These are phyloP conservation scores for Oryza meridionalis DNA, from an alignment of 176 grass and related monocot genomes.

Conservation along the genomic window DNA sequence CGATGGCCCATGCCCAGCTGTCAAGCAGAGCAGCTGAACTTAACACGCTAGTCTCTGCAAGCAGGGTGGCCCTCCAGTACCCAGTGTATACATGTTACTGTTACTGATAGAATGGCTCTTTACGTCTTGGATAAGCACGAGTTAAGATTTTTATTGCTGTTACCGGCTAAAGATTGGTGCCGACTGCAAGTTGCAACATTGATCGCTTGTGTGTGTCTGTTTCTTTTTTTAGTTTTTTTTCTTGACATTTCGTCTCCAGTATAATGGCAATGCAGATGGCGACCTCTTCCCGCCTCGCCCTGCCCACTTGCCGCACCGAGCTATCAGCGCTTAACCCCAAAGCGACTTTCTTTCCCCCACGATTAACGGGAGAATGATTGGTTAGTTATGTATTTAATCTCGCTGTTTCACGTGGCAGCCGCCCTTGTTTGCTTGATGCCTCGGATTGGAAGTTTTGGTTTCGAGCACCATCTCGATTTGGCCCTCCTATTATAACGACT, in stretches of 20 bases:
- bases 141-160: conserved; percentile 6
- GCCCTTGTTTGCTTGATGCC: not conserved
- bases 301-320: conserved; percentile 46
- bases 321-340: not conserved
- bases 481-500: not conserved
- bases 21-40: conserved; percentile 40
- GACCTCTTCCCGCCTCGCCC: conserved; percentile 13
- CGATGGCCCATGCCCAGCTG: conserved; percentile 36
- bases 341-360: not conserved
- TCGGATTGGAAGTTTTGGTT: not conserved
- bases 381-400: conserved; percentile 4
- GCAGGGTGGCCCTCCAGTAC: not conserved
- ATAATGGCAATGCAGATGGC: conserved; percentile 26
- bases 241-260: not conserved
- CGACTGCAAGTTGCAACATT: not conserved
- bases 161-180: conserved; percentile 32
- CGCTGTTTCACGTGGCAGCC: not conserved
- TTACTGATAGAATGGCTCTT: not conserved
- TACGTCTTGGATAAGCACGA: conserved; percentile 46
- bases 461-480: not conserved
- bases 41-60: not conserved
- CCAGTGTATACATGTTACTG: not conserved
- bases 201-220: not conserved
- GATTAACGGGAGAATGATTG: conserved; percentile 4
- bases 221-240: not conserved